Base-by-base conservation (phyloP, 495 filamentous ascomycete species). In the Polyplosphaeria fusca region DNA sequence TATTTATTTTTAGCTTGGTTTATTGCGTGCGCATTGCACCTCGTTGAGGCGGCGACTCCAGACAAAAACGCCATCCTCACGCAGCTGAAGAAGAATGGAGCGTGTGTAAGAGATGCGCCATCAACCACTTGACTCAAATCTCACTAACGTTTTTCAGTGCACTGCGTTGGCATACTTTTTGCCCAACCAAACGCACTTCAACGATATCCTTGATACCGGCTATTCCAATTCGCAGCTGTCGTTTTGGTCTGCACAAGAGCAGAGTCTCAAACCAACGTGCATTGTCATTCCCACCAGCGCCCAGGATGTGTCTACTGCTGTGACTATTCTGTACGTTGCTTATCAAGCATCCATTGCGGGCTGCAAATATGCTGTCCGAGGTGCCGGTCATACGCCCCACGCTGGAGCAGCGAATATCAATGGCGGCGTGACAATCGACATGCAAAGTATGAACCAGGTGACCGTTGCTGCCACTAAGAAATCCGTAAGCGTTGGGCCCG, bases 371-470 rank as follows among this genome's bases (percentile, higher is more conserved):
- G 65, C 65, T 13, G 53, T 65, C 0, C 44, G 58, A 47, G 47
- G 63, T 23, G 7, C 18, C 25, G 59, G 65, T 14, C 65, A 68
- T 32, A 60, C 65, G 9, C 62, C 65, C 32, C 38, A 52, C 1
- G 58, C 58, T 37, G 65, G 65, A 1, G 37, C 60, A 12, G 54
- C 62, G 5, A 68, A 66, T 30, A 68, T 68, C 19, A 40, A 68
- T 9, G 56, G 47, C 20, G 66, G 66, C 30, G 58, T 68, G 14
- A 68, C 66, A 12, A 66, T 68, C 16, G 66, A 68, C 45, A 28
- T 67, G 16, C 44, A 50, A 16, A 53, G 39, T 22, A 13, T 68
- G 55, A 67, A 66, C 26, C 12, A 60, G 14, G 60, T 66, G 2
- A 56, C 56, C 12, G 27, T 67, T 2, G 49, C 55, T 2, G 27